These are phyloP conservation scores for Carallia pectinifolia DNA, from an alignment of 345 rosid species.

Conservation along the genomic window DNA sequence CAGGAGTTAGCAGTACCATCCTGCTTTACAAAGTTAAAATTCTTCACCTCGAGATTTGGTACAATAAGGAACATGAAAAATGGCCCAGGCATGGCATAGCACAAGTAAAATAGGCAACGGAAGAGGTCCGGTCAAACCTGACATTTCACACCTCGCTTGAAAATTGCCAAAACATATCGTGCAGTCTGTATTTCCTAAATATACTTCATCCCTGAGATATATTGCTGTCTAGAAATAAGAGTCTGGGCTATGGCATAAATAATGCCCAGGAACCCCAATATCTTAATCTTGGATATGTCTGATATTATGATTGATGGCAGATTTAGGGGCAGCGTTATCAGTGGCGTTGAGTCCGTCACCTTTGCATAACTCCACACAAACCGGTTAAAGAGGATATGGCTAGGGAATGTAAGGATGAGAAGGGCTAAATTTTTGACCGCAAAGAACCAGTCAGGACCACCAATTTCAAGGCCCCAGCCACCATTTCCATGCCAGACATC, in stretches of 20 bases:
- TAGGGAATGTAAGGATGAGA: slow-evolving; percentile 79
- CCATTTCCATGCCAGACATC: slow-evolving; percentile 85
- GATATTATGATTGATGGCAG: slow-evolving; percentile 82
- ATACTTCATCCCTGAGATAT: slow-evolving; percentile 83
- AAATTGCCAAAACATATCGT: slow-evolving; percentile 39
- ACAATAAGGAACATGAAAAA: too few relatives aligned
- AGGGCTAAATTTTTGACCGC: slow-evolving; percentile 88
- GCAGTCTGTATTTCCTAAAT: slow-evolving; percentile 52
- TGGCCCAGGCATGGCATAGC: background rate
- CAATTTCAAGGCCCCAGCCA: slow-evolving; percentile 89
- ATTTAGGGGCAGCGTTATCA: slow-evolving; percentile 83
- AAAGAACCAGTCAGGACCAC: slow-evolving; percentile 94
- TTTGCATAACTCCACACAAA: slow-evolving; percentile 86
- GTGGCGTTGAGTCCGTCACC: slow-evolving; percentile 58
- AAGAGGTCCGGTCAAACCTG: slow-evolving; percentile 16
- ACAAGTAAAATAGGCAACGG: background rate
- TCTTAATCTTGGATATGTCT: slow-evolving; percentile 77
- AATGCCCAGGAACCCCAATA: slow-evolving; percentile 78
- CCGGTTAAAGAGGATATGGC: slow-evolving; percentile 86
- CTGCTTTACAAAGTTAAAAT: too few relatives aligned
- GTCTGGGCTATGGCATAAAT: slow-evolving; percentile 75
- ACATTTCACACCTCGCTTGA: slow-evolving; percentile 31
- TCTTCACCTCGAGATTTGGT: too few relatives aligned
- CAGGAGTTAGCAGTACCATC: too few relatives aligned
- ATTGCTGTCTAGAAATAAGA: slow-evolving; percentile 91